Evolutionary conservation across 257 asterid genomes (phyloP).

Genomic region (Osmanthus fragrans): DNA sequence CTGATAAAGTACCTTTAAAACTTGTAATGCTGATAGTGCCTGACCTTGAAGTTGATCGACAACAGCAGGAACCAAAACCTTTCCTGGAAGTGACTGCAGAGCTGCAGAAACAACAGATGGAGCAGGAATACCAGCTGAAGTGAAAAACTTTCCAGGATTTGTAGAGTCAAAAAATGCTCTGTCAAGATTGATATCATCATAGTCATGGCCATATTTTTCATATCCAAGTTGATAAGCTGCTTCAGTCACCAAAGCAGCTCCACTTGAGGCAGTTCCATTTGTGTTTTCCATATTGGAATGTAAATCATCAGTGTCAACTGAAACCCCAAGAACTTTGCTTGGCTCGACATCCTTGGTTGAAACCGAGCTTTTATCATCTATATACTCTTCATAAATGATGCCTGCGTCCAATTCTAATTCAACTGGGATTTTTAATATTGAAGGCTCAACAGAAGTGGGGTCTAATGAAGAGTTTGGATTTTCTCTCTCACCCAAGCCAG

Average conservation of each 20-base stretch:
- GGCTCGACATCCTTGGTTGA: conserved; percentile 30
- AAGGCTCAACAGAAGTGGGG: conserved; percentile 45
- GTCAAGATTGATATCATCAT: conserved; percentile 38
- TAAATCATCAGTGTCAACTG: conserved; percentile 39
- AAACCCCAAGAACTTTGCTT: conserved; percentile 28
- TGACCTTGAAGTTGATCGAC: conserved; percentile 91
- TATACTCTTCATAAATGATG: conserved; percentile 35
- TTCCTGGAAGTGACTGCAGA: conserved; percentile 72
- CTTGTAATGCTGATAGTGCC: conserved; percentile 89
- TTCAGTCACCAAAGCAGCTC: conserved; percentile 35
- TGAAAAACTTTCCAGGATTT: conserved; percentile 53
- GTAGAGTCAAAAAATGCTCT: conserved; percentile 43
- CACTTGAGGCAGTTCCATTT: conserved; percentile 35
- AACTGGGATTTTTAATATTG: conserved; percentile 21
- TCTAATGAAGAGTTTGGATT: conserved; percentile 28
- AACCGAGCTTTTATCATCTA: conserved; percentile 42
- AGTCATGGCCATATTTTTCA: conserved; percentile 42
- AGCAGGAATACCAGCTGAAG: conserved; percentile 94
- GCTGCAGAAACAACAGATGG: conserved; percentile 82
- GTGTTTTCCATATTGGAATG: conserved; percentile 32
- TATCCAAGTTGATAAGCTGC: conserved; percentile 37
- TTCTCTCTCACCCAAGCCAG: conserved; percentile 38
- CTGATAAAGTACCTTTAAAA: conserved; percentile 46
- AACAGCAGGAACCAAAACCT: conserved; percentile 93
- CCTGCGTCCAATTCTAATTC: conserved; percentile 39